A percentile compares a stretch with the other conserved stretches of the same genome.
Conservation (phyloP, 257 asterid species). For the Scutellaria minor region DNA sequence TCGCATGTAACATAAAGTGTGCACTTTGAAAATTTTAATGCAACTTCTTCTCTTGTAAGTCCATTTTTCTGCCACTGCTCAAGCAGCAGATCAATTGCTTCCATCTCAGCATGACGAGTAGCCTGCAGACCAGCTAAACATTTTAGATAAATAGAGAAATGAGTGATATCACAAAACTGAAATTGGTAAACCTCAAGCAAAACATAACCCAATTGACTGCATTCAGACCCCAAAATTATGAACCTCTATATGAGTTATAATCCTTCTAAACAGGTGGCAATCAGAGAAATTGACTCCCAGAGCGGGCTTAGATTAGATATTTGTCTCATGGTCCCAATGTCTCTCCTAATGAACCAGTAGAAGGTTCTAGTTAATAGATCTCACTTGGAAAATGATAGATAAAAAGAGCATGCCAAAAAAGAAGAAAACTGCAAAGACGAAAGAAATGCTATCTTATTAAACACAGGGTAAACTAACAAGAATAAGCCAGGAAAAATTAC, state of each 20-base stretch:
- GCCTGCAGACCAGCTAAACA: conserved; percentile 51
- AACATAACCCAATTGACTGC: background rate
- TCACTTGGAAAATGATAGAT: background rate
- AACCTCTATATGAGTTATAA: background rate
- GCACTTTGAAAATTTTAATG: conserved; percentile 67
- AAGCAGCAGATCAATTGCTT: conserved; percentile 85
- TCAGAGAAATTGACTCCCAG: background rate
- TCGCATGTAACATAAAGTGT: conserved; percentile 87
- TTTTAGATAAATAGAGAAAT: conserved; percentile 10
- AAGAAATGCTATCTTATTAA: no score
- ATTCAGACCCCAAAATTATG: conserved; percentile 1
- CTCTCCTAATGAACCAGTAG: conserved; percentile 8
- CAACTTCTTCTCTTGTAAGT: conserved; percentile 56
- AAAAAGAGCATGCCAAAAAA: no score
- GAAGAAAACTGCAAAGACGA: no score
- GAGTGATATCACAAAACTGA: background rate
- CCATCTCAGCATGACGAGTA: conserved; percentile 97
- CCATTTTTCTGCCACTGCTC: conserved; percentile 71
- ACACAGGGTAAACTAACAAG: no score
- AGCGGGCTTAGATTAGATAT: background rate
- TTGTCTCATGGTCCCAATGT: background rate
- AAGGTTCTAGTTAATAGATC: background rate
- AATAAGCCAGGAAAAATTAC: no score
- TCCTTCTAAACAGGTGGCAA: conserved; percentile 3
- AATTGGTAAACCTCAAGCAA: background rate